Percentiles rank a stretch among this genome's conserved stretches.
These are phyloP conservation scores for Pichia terricola DNA, from an alignment of 1,139 yeast genomes.

Conservation along the genomic window DNA sequence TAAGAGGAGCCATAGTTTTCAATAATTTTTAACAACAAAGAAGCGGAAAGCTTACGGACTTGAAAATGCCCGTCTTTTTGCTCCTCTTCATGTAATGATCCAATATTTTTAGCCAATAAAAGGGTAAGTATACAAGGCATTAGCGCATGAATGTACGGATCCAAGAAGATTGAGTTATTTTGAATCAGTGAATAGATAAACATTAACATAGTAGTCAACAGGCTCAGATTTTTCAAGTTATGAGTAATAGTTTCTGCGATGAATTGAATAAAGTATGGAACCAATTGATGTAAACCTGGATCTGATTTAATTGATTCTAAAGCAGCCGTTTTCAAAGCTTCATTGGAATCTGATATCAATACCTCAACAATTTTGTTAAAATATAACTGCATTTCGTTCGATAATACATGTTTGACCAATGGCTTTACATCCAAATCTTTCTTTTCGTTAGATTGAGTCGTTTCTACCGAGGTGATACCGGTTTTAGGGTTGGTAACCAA, in stretches of 20 bases:
- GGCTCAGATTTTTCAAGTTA: slow-evolving; percentile 63
- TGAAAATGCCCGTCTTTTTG: slow-evolving; percentile 20
- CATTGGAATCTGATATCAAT: slow-evolving; percentile 51
- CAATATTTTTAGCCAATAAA: slow-evolving; percentile 82
- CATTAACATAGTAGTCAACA: slow-evolving; percentile 82
- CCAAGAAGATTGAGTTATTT: slow-evolving; percentile 80
- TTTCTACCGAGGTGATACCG: slow-evolving; percentile 22
- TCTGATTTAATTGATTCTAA: slow-evolving; percentile 76
- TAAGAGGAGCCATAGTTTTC: slow-evolving; percentile 74
- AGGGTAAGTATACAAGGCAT: slow-evolving; percentile 93
- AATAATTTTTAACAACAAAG: slow-evolving; percentile 68
- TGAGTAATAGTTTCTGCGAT: slow-evolving; percentile 93
- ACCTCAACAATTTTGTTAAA: slow-evolving; percentile 88
- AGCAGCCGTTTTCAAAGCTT: slow-evolving; percentile 64
- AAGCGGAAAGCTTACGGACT: slow-evolving; percentile 82
- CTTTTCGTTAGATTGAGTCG: slow-evolving; percentile 24
- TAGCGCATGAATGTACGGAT: slow-evolving; percentile 92
- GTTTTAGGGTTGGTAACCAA: slow-evolving; percentile 21
- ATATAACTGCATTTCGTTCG: slow-evolving; percentile 87
- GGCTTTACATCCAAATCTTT: slow-evolving; percentile 79
- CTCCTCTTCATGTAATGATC: slow-evolving; percentile 32
- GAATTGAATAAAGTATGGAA: slow-evolving; percentile 93
- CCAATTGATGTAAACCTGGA: slow-evolving; percentile 93
- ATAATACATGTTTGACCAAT: slow-evolving; percentile 89
- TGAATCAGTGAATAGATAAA: slow-evolving; percentile 78